Evolutionary conservation across 2,329 filamentous ascomycete genomes (phyloP).

Genomic region (Xylaria sp.): DNA sequence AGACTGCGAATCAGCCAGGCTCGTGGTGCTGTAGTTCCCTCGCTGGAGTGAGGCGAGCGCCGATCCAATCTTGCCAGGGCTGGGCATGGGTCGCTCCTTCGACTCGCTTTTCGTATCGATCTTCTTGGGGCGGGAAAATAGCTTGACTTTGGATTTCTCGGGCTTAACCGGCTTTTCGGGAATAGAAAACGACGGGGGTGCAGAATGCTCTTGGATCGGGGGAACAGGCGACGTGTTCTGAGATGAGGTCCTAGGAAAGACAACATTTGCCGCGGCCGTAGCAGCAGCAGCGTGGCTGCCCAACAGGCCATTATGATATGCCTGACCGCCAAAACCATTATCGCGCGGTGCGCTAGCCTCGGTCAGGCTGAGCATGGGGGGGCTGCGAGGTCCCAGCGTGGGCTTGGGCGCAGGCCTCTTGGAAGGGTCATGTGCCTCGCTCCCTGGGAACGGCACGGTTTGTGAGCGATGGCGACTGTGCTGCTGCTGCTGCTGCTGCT

Average conservation of each 20-base stretch:
- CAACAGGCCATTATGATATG: conserved; percentile 70
- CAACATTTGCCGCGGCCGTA: conserved; percentile 77
- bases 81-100: conserved; percentile 75
- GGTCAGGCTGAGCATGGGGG: conserved; percentile 72
- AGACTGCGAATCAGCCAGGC: conserved; percentile 73
- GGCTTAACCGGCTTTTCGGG: conserved; percentile 69
- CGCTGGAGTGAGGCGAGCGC: conserved; percentile 74
- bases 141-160: conserved; percentile 82
- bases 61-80: conserved; percentile 76
- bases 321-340: conserved; percentile 61
- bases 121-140: conserved; percentile 82
- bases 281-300: conserved; percentile 72
- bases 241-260: conserved; percentile 72
- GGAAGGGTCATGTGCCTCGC: conserved; percentile 55
- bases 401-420: conserved; percentile 53
- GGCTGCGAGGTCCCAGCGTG: conserved; percentile 64
- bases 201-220: conserved; percentile 49
- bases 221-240: conserved; percentile 62
- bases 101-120: conserved; percentile 76
- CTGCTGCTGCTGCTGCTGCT: conserved; percentile 58
- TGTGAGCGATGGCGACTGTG: conserved; percentile 76
- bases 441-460: conserved; percentile 71
- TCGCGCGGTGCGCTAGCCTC: conserved; percentile 72
- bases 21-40: conserved; percentile 77
- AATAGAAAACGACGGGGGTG: conserved; percentile 54